phyloP scores from a whole-genome alignment of 768 basidiomycete species.

The Mycena sanguinolenta region DNA sequence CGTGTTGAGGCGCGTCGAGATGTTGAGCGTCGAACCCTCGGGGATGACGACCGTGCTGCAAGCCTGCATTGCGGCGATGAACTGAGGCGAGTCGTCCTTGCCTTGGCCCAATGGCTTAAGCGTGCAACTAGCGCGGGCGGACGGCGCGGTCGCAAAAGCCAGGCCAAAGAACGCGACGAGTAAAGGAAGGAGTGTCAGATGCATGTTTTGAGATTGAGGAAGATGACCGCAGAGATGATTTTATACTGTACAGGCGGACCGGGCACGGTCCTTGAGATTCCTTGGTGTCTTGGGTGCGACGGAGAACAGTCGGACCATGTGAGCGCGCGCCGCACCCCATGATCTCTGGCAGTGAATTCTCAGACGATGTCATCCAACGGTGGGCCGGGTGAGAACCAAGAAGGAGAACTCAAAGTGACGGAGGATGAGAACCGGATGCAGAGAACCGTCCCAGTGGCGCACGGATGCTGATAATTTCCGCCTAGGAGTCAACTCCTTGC shows the following conservation, averaged over 20 bases:
- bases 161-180: slow-evolving; percentile 6
- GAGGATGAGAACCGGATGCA: no score
- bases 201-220: not conserved
- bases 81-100: slow-evolving; percentile 57
- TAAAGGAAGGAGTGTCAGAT: not conserved
- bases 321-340: slow-evolving; percentile 11
- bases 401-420: no score
- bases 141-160: not conserved
- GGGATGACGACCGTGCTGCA: slow-evolving; percentile 60
- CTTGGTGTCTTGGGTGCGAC: slow-evolving; percentile 4
- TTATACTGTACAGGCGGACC: slow-evolving; percentile 14
- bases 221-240: not conserved
- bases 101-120: slow-evolving; percentile 33
- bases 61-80: slow-evolving; percentile 56
- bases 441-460: no score
- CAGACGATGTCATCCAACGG: slow-evolving; percentile 1
- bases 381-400: not conserved
- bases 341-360: slow-evolving; percentile 16
- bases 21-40: slow-evolving; percentile 60
- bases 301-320: not conserved
- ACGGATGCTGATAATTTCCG: no score
- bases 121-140: slow-evolving; percentile 49
- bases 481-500: no score
- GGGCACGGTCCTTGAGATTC: slow-evolving; percentile 3
- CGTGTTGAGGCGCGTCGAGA: slow-evolving; percentile 65